These are phyloP conservation scores for barrel medic (Medicago truncatula) DNA, from an alignment of 306 rosid genomes.

Conservation along the genomic window DNA sequence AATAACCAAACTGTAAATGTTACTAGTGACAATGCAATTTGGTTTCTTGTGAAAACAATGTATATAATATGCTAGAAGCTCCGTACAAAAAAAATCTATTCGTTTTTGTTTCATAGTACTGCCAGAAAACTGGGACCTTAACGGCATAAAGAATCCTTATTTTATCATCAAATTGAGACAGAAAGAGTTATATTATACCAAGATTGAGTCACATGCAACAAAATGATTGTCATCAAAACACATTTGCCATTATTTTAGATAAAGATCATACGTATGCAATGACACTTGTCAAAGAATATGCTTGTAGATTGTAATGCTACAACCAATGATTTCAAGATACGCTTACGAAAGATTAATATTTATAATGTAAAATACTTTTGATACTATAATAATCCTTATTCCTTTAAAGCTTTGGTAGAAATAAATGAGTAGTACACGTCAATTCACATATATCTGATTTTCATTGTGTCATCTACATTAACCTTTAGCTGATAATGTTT, in stretches of 20 bases:
- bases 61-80: neutral
- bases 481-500: too few relatives aligned
- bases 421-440: neutral
- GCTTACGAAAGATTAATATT: neutral
- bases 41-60: too few relatives aligned
- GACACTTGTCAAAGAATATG: neutral
- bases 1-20: neutral
- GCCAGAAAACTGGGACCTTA: neutral
- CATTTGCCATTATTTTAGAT: neutral
- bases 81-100: constrained; percentile 2
- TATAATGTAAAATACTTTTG: too few relatives aligned
- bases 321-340: constrained; percentile 5
- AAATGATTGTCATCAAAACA: neutral
- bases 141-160: neutral
- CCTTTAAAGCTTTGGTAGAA: neutral
- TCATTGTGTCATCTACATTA: too few relatives aligned
- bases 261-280: neutral
- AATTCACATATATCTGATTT: neutral
- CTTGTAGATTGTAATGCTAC: neutral
- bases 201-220: constrained; percentile 24
- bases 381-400: neutral
- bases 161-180: neutral
- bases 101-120: neutral
- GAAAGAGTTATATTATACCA: neutral
- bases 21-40: too few relatives aligned